Conservation (phyloP, 192 early-diverging fungal species). For the Entomortierella parvispora region DNA sequence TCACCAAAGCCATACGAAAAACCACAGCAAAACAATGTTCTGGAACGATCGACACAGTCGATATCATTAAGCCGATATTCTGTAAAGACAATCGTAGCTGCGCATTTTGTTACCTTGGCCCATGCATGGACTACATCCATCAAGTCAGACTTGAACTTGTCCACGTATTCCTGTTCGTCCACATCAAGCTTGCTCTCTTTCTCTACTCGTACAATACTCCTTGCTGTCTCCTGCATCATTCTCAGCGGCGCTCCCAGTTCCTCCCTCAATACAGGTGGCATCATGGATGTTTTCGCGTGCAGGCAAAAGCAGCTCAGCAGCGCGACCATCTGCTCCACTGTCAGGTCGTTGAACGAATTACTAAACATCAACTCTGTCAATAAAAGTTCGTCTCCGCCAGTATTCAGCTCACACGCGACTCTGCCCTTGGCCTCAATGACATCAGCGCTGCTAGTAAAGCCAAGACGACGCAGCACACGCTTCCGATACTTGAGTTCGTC, state of each 20-base stretch:
- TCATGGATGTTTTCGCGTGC: conserved; percentile 70
- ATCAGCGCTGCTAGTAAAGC: conserved; percentile 78
- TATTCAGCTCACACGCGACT: conserved; percentile 93
- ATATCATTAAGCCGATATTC: too few species aligned
- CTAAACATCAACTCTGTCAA: conserved; percentile 95
- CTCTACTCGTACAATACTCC: conserved; percentile 80
- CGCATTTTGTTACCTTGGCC: conserved; percentile 63
- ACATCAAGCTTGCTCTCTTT: conserved; percentile 85
- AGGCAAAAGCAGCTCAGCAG: conserved; percentile 91
- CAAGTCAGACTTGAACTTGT: conserved; percentile 81
- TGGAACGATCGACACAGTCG: too few species aligned
- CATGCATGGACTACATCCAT: conserved; percentile 95
- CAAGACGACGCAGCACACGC: conserved; percentile 83
- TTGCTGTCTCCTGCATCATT: conserved; percentile 81
- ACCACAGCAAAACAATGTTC: conserved; percentile 85
- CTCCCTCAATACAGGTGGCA: conserved; percentile 64
- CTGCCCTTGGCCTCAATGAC: conserved; percentile 94
- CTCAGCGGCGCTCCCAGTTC: conserved; percentile 79
- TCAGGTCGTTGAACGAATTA: conserved; percentile 90
- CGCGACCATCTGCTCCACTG: conserved; percentile 79
- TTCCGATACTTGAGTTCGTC: conserved; percentile 89
- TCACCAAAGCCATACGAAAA: conserved; percentile 74
- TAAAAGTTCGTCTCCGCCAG: conserved; percentile 85
- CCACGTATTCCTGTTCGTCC: conserved; percentile 89
- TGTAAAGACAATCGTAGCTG: too few species aligned